A percentile compares a stretch with the other conserved stretches of the same genome.
These are phyloP conservation scores for Phoma herbarum DNA, from an alignment of 2,329 filamentous ascomycete genomes.

Conservation along the genomic window DNA sequence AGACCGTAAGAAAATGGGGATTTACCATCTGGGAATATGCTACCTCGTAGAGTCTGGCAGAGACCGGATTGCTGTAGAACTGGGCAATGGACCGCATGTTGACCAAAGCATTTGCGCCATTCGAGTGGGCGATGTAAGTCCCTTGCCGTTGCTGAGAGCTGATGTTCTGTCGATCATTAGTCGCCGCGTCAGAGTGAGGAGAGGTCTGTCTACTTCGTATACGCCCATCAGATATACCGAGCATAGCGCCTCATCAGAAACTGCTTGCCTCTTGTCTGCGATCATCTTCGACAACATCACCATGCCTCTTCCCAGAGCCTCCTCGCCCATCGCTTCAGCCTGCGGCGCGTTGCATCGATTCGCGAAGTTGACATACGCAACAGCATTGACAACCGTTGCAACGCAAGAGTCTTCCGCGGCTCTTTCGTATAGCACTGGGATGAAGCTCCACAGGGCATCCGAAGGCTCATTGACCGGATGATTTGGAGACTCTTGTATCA, in stretches of 20 bases:
- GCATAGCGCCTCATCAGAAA: slow-evolving; percentile 35
- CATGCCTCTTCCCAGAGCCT: slow-evolving; percentile 34
- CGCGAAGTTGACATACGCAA: slow-evolving; percentile 42
- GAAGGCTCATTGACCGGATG: slow-evolving; percentile 27
- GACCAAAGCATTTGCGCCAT: slow-evolving; percentile 41
- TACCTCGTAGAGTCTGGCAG: slow-evolving; percentile 41
- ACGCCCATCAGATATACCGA: slow-evolving; percentile 43
- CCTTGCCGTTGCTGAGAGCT: slow-evolving; percentile 31
- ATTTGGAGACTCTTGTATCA: slow-evolving; percentile 31
- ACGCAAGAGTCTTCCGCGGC: slow-evolving; percentile 36
- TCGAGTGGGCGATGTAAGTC: slow-evolving; percentile 37
- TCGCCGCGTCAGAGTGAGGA: too few relatives aligned
- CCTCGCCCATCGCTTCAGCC: slow-evolving; percentile 34
- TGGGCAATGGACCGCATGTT: slow-evolving; percentile 37
- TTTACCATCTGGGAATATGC: slow-evolving; percentile 39
- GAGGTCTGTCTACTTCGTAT: slow-evolving; percentile 34
- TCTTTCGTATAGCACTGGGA: slow-evolving; percentile 37
- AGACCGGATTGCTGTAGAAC: slow-evolving; percentile 36
- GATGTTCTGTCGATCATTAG: slow-evolving; percentile 32
- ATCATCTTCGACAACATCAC: slow-evolving; percentile 36
- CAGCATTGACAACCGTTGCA: slow-evolving; percentile 33
- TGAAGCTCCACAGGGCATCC: slow-evolving; percentile 40
- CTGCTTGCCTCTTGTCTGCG: slow-evolving; percentile 31
- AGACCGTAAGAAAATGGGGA: not conserved
- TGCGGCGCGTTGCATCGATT: slow-evolving; percentile 37